A percentile compares a stretch with the other conserved stretches of the same genome.
phyloP scores from a whole-genome alignment of 331 rosid species.

The Stylosanthes scabra region DNA sequence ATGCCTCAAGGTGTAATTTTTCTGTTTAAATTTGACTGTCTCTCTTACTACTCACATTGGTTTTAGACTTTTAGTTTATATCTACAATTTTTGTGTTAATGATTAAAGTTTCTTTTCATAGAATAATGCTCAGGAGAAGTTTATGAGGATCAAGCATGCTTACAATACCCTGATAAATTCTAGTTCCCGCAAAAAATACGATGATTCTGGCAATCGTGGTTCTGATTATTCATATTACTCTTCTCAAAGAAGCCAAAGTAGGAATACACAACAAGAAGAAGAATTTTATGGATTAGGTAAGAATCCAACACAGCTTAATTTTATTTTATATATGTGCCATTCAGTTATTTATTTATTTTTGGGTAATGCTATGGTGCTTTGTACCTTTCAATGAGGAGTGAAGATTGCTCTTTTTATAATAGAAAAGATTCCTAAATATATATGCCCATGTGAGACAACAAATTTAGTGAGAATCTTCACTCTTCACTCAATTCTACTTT shows the following conservation, averaged over 20 bases:
- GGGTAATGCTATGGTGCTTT: no score
- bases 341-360: neutral
- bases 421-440: no score
- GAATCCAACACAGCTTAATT: conserved; percentile 10
- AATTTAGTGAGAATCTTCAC: no score
- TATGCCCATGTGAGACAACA: no score
- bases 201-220: conserved; percentile 56
- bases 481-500: no score
- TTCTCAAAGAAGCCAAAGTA: conserved; percentile 59
- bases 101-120: conserved; percentile 44
- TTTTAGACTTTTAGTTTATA: conserved; percentile 26
- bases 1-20: conserved; percentile 20
- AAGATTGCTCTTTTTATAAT: no score
- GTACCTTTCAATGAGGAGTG: no score
- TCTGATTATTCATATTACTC: conserved; percentile 67
- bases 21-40: conserved; percentile 28
- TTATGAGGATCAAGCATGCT: conserved; percentile 95
- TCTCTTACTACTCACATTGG: neutral
- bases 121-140: conserved; percentile 90
- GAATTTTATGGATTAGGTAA: conserved; percentile 93
- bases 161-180: conserved; percentile 85
- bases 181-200: conserved; percentile 74
- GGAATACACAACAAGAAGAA: conserved; percentile 65
- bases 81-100: conserved; percentile 16
- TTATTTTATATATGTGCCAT: neutral